Conservation (phyloP, 176 grass and related monocot species). For the Hsuehochloa calcarea region DNA sequence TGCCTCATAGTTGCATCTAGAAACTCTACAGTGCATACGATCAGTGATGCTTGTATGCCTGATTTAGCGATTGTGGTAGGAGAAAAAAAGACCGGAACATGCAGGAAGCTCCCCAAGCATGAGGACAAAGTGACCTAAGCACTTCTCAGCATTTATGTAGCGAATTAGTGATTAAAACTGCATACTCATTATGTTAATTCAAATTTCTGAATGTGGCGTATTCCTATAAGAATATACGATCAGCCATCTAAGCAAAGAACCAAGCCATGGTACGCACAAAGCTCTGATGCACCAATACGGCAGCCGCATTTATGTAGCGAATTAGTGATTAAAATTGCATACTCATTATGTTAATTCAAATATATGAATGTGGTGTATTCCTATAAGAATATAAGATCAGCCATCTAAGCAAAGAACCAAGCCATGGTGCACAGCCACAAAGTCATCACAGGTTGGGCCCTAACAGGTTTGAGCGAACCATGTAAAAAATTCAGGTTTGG, state of each 20-base stretch:
- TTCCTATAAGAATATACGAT: not conserved
- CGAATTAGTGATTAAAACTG: not conserved
- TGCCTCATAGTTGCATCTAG: not conserved
- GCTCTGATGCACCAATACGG: no score
- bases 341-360: no score
- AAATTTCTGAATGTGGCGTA: not conserved
- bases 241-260: not conserved
- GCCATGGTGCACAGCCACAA: not conserved
- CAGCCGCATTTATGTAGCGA: not conserved
- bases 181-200: no score
- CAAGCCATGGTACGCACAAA: not conserved
- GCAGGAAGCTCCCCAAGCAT: not conserved
- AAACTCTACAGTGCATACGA: not conserved
- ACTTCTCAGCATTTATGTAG: not conserved
- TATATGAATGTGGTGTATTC: not conserved
- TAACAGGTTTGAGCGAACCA: not conserved
- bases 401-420: not conserved
- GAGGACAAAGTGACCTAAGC: not conserved
- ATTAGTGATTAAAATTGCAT: not conserved
- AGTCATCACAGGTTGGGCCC: not conserved
- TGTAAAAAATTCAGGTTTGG: not conserved
- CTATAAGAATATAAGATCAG: not conserved
- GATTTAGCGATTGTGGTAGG: not conserved
- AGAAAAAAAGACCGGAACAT: not conserved
- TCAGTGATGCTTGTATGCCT: not conserved